These are phyloP conservation scores for Hapsidospora chrysogenum DNA, from an alignment of 495 filamentous ascomycete genomes.

Conservation along the genomic window DNA sequence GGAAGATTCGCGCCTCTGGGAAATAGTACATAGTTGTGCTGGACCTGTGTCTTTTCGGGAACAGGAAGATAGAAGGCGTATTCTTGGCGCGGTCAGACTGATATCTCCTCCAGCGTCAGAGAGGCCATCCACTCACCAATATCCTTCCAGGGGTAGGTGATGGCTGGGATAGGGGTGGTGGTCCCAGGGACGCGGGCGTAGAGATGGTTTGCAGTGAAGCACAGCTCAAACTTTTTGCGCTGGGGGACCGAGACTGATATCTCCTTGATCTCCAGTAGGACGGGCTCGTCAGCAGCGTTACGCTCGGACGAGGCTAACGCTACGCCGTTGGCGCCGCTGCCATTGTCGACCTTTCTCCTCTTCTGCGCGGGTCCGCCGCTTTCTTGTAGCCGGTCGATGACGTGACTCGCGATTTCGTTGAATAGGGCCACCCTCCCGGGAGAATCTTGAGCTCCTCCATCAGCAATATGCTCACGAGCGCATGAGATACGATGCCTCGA, in stretches of 20 bases:
- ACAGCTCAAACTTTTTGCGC: constrained; percentile 80
- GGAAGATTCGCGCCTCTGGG: constrained; percentile 45
- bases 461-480: no score
- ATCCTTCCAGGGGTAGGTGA: constrained; percentile 46
- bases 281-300: constrained; percentile 25
- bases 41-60: constrained; percentile 75
- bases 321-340: constrained; percentile 10
- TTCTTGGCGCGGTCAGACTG: constrained; percentile 26
- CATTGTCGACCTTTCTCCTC: constrained; percentile 31
- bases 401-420: constrained; percentile 33
- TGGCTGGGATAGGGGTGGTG: constrained; percentile 48
- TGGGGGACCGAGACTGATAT: constrained; percentile 66
- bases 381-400: constrained; percentile 21
- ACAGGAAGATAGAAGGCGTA: constrained; percentile 71
- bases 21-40: constrained; percentile 80
- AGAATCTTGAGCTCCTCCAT: constrained; percentile 25
- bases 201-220: constrained; percentile 48
- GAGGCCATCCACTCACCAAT: constrained; percentile 55
- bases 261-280: constrained; percentile 47
- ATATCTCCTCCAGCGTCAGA: not conserved
- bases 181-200: constrained; percentile 49
- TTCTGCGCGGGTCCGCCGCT: constrained; percentile 24
- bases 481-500: not conserved
- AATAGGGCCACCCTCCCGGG: constrained; percentile 29
- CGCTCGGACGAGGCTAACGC: constrained; percentile 6